A percentile compares a stretch with the other conserved stretches of the same genome.
phyloP scores from a whole-genome alignment of 768 basidiomycete species.

The Lactarius vividus region DNA sequence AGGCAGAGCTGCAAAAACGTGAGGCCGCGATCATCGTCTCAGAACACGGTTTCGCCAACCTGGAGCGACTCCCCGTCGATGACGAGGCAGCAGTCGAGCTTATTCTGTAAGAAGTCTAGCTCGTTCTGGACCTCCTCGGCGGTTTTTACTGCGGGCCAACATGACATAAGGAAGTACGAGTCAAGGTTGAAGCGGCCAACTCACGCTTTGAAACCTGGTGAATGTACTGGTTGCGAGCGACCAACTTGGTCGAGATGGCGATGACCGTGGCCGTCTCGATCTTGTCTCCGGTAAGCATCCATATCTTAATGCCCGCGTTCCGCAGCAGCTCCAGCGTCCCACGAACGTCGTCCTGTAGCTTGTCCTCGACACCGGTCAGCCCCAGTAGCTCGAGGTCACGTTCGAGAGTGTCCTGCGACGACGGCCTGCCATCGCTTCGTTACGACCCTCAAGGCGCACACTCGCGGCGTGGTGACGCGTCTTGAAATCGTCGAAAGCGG shows the following conservation, averaged over 20 bases:
- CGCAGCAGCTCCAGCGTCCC: slow-evolving; percentile 87
- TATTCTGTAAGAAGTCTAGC: slow-evolving; percentile 90
- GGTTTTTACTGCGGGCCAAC: slow-evolving; percentile 63
- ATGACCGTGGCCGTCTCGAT: slow-evolving; percentile 99
- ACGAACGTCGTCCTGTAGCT: slow-evolving; percentile 96
- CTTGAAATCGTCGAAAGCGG: slow-evolving; percentile 74
- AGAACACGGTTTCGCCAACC: slow-evolving; percentile 41
- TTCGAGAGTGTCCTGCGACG: slow-evolving; percentile 74
- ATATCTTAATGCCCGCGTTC: slow-evolving; percentile 97
- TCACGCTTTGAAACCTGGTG: slow-evolving; percentile 92
- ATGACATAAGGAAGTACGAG: neutral
- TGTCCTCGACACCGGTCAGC: slow-evolving; percentile 98
- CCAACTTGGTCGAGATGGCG: slow-evolving; percentile 94
- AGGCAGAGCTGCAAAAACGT: slow-evolving; percentile 68
- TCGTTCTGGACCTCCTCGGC: slow-evolving; percentile 80
- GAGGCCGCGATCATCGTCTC: neutral
- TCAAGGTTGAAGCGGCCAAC: slow-evolving; percentile 30
- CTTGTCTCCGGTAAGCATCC: slow-evolving; percentile 99
- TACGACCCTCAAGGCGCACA: slow-evolving; percentile 71
- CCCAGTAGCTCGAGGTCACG: slow-evolving; percentile 89
- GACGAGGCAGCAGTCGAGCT: slow-evolving; percentile 95
- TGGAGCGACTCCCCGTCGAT: slow-evolving; percentile 97
- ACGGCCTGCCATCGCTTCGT: slow-evolving; percentile 77
- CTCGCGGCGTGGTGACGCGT: slow-evolving; percentile 72
- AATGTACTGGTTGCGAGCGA: slow-evolving; percentile 94